Conservation (phyloP, 495 filamentous ascomycete species). For the Pseudotulostoma volvatum region DNA sequence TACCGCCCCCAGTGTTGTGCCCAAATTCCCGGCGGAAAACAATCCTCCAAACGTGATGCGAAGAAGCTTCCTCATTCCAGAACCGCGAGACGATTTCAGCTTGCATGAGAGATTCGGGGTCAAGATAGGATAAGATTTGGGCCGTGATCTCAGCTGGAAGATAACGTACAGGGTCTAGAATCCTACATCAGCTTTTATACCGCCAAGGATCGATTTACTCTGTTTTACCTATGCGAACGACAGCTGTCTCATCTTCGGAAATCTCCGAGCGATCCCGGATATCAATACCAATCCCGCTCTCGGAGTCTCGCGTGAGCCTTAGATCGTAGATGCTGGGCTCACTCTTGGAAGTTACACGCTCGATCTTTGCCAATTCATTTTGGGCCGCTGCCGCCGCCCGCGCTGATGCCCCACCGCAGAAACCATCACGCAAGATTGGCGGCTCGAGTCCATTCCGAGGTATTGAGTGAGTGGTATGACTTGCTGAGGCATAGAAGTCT, state of each 20-base stretch:
- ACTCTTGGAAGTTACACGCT: conserved; percentile 16
- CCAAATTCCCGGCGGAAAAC: conserved; percentile 55
- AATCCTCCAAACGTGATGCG: conserved; percentile 58
- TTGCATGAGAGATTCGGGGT: conserved; percentile 45
- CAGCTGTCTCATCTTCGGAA: conserved; percentile 25
- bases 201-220: too few relatives aligned
- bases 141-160: conserved; percentile 60
- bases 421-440: conserved; percentile 23
- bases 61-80: conserved; percentile 48
- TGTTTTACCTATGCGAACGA: conserved; percentile 27
- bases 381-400: conserved; percentile 53
- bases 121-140: conserved; percentile 54
- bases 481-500: conserved; percentile 21
- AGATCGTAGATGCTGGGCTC: conserved; percentile 17
- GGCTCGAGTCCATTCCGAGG: conserved; percentile 25
- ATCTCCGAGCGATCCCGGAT: conserved; percentile 33
- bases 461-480: conserved; percentile 16
- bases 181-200: too few relatives aligned
- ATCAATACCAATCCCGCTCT: conserved; percentile 72
- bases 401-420: conserved; percentile 49
- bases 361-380: conserved; percentile 39
- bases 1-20: conserved; percentile 23
- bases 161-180: conserved; percentile 46
- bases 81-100: conserved; percentile 42
- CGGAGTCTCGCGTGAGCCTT: conserved; percentile 37